phyloP scores from a whole-genome alignment of 768 basidiomycete genomes.

The Tylopilus intermedius region DNA sequence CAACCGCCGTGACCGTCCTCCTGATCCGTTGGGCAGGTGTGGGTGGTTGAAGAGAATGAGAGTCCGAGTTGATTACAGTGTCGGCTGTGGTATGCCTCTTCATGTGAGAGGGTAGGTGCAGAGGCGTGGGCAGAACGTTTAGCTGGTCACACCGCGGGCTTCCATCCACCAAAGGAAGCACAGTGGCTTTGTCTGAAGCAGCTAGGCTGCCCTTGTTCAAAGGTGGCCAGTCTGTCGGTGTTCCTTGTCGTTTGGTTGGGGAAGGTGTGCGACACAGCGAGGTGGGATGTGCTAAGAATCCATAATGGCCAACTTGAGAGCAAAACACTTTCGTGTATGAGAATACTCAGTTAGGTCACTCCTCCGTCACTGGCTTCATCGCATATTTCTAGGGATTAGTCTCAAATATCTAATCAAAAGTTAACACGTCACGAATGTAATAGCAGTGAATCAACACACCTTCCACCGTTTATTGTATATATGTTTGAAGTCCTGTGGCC shows the following conservation, averaged over 20 bases:
- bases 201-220: slow-evolving; percentile 21
- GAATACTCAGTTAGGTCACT: slow-evolving; percentile 2
- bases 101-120: slow-evolving; percentile 4
- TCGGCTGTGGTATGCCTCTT: slow-evolving; percentile 12
- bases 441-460: slow-evolving; percentile 7
- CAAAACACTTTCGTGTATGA: not conserved
- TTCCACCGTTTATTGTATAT: slow-evolving; percentile 25
- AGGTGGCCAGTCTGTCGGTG: slow-evolving; percentile 30
- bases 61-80: slow-evolving; percentile 4
- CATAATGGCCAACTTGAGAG: not conserved
- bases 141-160: slow-evolving; percentile 2
- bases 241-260: slow-evolving; percentile 15
- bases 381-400: slow-evolving; percentile 13
- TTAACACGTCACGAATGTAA: not conserved
- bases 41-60: slow-evolving; percentile 22
- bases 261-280: slow-evolving; percentile 9
- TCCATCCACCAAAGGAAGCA: not conserved
- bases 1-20: no score
- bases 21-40: slow-evolving; percentile 27
- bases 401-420: slow-evolving; percentile 9
- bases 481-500: slow-evolving; percentile 9
- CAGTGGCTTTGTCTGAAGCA: not conserved
- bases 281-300: not conserved
- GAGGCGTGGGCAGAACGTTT: not conserved
- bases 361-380: slow-evolving; percentile 6